Percentiles rank a stretch among this genome's conserved stretches.
phyloP scores from a whole-genome alignment of 1,284 basidiomycete species.

The Cutaneotrichosporon sp. region DNA sequence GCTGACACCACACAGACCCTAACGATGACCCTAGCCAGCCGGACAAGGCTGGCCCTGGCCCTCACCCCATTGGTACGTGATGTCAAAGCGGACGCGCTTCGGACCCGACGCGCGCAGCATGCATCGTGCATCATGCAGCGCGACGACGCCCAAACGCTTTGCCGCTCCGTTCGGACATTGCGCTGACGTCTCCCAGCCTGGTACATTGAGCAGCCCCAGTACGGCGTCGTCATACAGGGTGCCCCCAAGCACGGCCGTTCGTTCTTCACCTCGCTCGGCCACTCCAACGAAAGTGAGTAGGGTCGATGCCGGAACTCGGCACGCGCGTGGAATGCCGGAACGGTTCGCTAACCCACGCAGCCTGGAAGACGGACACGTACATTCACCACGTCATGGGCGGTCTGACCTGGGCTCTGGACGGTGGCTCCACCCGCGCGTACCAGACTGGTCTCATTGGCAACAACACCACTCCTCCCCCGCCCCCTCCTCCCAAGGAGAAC shows the following conservation, averaged over 20 bases:
- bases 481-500: not conserved
- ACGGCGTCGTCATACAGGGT: conserved; percentile 4
- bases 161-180: too few relatives aligned
- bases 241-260: conserved; percentile 60
- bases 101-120: not conserved
- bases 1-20: conserved; percentile 1
- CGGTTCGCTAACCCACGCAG: conserved; percentile 13
- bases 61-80: conserved; percentile 43
- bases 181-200: conserved; percentile 55
- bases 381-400: conserved; percentile 66
- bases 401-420: conserved; percentile 63
- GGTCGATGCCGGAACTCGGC: too few relatives aligned
- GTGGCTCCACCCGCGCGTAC: conserved; percentile 47
- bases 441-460: conserved; percentile 42
- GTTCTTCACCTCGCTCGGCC: conserved; percentile 74
- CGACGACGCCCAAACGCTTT: too few relatives aligned
- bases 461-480: conserved; percentile 13
- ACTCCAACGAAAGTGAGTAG: conserved; percentile 57
- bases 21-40: not conserved
- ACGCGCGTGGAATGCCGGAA: too few relatives aligned
- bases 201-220: conserved; percentile 59
- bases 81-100: too few relatives aligned
- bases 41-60: conserved; percentile 27
- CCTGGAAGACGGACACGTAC: conserved; percentile 58
- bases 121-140: too few relatives aligned